These are phyloP conservation scores for Colletotrichum endophyticum DNA, from an alignment of 2,329 filamentous ascomycete genomes.

Conservation along the genomic window DNA sequence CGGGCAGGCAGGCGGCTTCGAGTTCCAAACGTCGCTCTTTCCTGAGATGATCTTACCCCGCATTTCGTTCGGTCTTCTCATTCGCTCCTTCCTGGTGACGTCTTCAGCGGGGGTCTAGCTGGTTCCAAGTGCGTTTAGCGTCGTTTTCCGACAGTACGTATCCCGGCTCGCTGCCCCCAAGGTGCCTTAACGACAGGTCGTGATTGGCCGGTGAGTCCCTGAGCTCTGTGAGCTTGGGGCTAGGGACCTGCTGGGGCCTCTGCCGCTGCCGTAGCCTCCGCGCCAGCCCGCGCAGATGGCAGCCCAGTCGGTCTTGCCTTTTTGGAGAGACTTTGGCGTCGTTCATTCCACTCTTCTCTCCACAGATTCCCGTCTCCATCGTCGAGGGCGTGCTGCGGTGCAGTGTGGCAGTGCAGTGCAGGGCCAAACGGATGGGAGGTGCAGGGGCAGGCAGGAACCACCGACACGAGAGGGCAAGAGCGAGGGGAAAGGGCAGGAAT, in stretches of 20 bases:
- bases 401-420: neutral
- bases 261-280: constrained; percentile 14
- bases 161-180: neutral
- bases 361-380: neutral
- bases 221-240: neutral
- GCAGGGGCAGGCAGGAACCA: neutral
- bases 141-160: neutral
- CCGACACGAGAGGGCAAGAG: neutral
- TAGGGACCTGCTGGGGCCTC: neutral
- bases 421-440: neutral
- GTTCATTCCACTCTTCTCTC: neutral
- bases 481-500: neutral
- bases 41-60: constrained; percentile 17
- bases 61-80: constrained; percentile 8
- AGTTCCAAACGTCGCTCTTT: constrained; percentile 1
- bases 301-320: neutral
- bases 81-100: constrained; percentile 4
- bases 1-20: neutral
- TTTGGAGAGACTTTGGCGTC: neutral
- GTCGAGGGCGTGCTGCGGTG: neutral
- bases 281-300: neutral
- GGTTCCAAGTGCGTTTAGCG: neutral
- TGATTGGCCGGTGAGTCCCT: constrained; percentile 7
- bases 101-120: constrained; percentile 15
- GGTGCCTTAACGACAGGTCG: neutral